These are phyloP conservation scores for Barnettozyma wickerhamii DNA, from an alignment of 805 yeast species.

Conservation along the genomic window DNA sequence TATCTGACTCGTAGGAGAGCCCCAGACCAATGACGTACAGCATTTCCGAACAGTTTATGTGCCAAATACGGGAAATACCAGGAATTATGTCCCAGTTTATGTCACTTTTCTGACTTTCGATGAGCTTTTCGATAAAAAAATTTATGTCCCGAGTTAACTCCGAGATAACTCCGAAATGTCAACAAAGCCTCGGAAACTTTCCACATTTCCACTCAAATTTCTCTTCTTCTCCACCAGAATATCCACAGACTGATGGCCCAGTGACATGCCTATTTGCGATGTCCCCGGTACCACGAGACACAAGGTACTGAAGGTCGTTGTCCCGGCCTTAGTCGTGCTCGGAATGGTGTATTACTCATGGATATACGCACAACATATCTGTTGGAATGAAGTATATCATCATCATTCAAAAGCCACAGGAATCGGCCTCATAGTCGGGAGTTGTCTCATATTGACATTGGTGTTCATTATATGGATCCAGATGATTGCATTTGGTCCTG, in stretches of 20 bases:
- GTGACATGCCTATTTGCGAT: not conserved
- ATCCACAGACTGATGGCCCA: too few species aligned
- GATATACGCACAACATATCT: conserved; percentile 25
- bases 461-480: conserved; percentile 40
- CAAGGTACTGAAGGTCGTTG: not conserved
- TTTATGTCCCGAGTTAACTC: too few species aligned
- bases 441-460: conserved; percentile 25
- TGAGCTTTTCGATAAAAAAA: too few species aligned
- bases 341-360: conserved; percentile 20
- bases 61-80: too few species aligned
- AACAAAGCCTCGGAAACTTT: too few species aligned
- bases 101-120: too few species aligned
- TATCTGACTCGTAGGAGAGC: conserved; percentile 80
- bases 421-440: conserved; percentile 29
- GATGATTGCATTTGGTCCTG: conserved; percentile 54
- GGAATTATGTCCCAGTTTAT: too few species aligned
- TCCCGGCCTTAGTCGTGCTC: conserved; percentile 11
- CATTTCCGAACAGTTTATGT: too few species aligned
- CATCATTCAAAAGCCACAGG: conserved; percentile 27
- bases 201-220: too few species aligned
- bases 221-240: too few species aligned
- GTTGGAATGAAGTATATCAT: conserved; percentile 25
- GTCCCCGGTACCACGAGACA: not conserved
- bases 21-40: conserved; percentile 90
- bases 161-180: too few species aligned